Conservation (phyloP, 441 rosid species). For the Aquilaria agallochum region DNA sequence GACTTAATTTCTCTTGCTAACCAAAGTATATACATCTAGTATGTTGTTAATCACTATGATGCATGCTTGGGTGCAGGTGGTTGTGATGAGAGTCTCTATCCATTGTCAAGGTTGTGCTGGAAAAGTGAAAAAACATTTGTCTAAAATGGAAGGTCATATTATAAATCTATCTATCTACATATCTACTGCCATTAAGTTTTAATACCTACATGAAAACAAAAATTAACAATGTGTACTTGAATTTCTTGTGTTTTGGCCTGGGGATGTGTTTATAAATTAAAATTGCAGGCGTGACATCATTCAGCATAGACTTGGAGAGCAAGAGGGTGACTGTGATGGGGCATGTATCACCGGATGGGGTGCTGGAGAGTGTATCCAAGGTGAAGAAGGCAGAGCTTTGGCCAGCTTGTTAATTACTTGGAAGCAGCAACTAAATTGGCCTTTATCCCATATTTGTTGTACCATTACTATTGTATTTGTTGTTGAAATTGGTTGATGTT, state of each 20-base stretch:
- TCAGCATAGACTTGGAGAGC: constrained; percentile 62
- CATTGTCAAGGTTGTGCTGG: constrained; percentile 81
- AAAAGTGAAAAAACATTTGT: constrained; percentile 59
- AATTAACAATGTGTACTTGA: no score
- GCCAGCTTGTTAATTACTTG: constrained; percentile 11
- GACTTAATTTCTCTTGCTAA: no score
- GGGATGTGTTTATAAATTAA: background rate
- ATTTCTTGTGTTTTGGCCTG: background rate
- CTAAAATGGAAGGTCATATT: constrained; percentile 65
- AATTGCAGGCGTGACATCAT: constrained; percentile 56
- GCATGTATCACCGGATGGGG: constrained; percentile 43
- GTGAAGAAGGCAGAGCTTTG: constrained; percentile 66
- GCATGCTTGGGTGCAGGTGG: constrained; percentile 35
- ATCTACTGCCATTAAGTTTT: no score
- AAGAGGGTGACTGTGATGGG: constrained; percentile 69
- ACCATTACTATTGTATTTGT: no score
- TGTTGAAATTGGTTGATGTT: no score
- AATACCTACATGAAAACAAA: no score
- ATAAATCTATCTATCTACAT: no score
- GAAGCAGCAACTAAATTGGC: no score
- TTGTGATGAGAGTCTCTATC: constrained; percentile 63
- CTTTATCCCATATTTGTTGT: no score
- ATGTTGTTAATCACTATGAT: no score
- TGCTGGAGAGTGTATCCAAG: constrained; percentile 63
- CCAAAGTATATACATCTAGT: no score